Conservation (phyloP, 805 yeast genomes). For the Starmerella khaoyaiensis region DNA sequence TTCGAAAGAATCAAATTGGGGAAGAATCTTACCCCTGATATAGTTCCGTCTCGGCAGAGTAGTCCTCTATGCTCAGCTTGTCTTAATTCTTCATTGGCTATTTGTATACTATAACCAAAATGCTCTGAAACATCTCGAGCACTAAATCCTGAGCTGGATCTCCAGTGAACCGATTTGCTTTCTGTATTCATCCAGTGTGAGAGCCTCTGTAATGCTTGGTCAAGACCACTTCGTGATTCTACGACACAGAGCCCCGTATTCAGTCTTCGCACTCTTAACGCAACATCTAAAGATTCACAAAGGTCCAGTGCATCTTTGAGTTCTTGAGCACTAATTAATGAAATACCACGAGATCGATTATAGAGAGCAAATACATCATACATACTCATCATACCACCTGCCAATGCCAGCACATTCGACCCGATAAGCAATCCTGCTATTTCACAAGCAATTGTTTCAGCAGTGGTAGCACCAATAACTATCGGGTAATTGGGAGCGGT, state of each 20-base stretch:
- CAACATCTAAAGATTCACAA: conserved; percentile 46
- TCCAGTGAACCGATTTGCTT: conserved; percentile 17
- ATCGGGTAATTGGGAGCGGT: conserved; percentile 14
- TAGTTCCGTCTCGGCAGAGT: conserved; percentile 53
- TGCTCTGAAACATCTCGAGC: conserved; percentile 34
- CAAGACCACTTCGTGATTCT: conserved; percentile 12
- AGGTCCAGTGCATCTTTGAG: conserved; percentile 46
- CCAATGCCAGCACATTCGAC: conserved; percentile 34
- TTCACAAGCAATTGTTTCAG: conserved; percentile 59
- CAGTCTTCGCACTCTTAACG: conserved; percentile 36
- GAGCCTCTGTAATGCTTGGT: conserved; percentile 16
- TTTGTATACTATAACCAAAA: conserved; percentile 54
- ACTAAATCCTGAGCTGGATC: conserved; percentile 25
- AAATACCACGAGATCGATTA: conserved; percentile 52
- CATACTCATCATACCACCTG: conserved; percentile 48
- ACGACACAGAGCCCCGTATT: conserved; percentile 33
- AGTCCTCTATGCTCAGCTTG: conserved; percentile 44
- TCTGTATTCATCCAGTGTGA: conserved; percentile 15
- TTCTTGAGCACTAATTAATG: conserved; percentile 58
- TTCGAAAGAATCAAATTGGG: conserved; percentile 33
- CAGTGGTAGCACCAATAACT: conserved; percentile 29
- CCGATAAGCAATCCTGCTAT: conserved; percentile 54
- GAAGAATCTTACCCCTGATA: conserved; percentile 54
- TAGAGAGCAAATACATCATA: conserved; percentile 52
- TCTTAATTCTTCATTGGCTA: conserved; percentile 52